Evolutionary conservation across 768 basidiomycete species (phyloP).

Genomic region (Scleroderma citrinum): DNA sequence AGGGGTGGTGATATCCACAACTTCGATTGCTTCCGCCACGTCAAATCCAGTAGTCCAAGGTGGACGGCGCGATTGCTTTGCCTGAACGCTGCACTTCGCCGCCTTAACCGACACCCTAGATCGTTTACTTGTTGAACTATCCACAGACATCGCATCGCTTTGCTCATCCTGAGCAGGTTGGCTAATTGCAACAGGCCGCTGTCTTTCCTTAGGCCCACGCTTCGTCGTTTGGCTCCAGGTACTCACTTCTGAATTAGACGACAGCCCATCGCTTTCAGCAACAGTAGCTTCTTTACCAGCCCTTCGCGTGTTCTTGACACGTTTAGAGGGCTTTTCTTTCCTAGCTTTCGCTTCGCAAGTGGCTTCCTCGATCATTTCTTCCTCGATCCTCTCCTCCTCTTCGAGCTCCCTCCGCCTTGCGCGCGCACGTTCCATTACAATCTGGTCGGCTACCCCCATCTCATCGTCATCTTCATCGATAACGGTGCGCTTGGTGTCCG

Average conservation of each 20-base stretch:
- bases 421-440: conserved; percentile 40
- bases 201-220: background rate
- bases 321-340: conserved; percentile 2
- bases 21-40: background rate
- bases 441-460: conserved; percentile 32
- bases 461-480: conserved; percentile 33
- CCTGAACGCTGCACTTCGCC: background rate
- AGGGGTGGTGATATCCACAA: background rate
- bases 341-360: conserved; percentile 32
- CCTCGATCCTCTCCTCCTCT: conserved; percentile 34
- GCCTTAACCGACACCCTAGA: conserved; percentile 4
- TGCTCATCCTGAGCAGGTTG: conserved; percentile 8
- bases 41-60: conserved; percentile 1
- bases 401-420: conserved; percentile 36
- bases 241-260: background rate
- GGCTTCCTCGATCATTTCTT: conserved; percentile 18
- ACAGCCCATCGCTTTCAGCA: background rate
- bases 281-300: too few species aligned
- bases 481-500: conserved; percentile 22
- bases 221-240: background rate
- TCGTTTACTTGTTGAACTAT: conserved; percentile 10
- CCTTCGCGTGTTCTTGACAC: background rate
- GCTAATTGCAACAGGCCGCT: too few species aligned
- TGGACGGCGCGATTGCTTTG: conserved; percentile 2
- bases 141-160: conserved; percentile 28